Evolutionary conservation across 257 asterid genomes (phyloP).

Genomic region (Solanum piurae): DNA sequence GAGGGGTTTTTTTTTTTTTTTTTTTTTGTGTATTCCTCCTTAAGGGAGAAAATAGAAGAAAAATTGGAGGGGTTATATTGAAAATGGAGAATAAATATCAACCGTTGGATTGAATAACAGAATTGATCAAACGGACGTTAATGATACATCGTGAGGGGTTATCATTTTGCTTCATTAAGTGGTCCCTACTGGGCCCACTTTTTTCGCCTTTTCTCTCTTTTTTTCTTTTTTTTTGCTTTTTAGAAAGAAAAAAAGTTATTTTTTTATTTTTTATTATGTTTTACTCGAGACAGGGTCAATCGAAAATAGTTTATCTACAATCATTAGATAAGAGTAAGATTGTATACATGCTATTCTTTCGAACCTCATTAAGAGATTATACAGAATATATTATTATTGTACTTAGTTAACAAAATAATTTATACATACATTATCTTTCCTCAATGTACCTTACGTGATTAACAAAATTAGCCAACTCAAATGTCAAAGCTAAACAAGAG

Average conservation of each 20-base stretch:
- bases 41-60: background rate
- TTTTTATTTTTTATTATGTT: background rate
- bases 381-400: background rate
- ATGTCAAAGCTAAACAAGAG: background rate
- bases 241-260: background rate
- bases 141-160: constrained; percentile 8
- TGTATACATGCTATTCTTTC: background rate
- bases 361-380: background rate
- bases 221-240: background rate
- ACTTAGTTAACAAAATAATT: background rate
- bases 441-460: background rate
- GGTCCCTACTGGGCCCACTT: background rate
- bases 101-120: constrained; percentile 11
- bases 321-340: background rate
- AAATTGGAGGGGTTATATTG: constrained; percentile 11
- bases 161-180: constrained; percentile 3
- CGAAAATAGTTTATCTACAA: background rate
- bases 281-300: background rate
- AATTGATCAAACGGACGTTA: constrained; percentile 10
- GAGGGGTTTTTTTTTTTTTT: background rate
- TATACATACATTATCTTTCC: background rate
- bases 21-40: background rate
- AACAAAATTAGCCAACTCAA: background rate
- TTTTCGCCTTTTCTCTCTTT: constrained; percentile 12
- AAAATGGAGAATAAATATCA: background rate